Percentiles rank a stretch among this genome's conserved stretches.
Evolutionary conservation across 2,329 filamentous ascomycete species (phyloP).

Genomic region (Fusarium tricinctum): DNA sequence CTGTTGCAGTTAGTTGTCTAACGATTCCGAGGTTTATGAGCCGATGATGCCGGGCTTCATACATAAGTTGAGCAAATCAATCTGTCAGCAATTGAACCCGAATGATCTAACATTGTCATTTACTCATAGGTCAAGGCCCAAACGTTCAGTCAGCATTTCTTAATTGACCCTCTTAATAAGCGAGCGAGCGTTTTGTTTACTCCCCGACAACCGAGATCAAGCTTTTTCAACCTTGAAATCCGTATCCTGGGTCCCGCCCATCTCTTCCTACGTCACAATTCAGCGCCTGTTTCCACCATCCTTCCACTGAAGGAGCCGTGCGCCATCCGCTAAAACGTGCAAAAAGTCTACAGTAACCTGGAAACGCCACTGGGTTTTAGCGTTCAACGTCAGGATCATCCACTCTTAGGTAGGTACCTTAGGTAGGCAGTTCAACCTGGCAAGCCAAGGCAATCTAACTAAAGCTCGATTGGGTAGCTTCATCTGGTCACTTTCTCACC

Average conservation of each 20-base stretch:
- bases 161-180: slow-evolving; percentile 30
- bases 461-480: slow-evolving; percentile 39
- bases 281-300: slow-evolving; percentile 20
- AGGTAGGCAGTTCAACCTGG: not conserved
- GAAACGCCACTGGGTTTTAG: slow-evolving; percentile 22
- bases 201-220: slow-evolving; percentile 25
- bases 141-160: slow-evolving; percentile 2
- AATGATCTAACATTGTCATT: not conserved
- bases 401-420: not conserved
- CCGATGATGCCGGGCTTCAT: slow-evolving; percentile 39
- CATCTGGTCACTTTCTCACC: slow-evolving; percentile 35
- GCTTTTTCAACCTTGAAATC: slow-evolving; percentile 25
- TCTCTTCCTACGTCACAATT: slow-evolving; percentile 39
- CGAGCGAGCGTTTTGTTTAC: slow-evolving; percentile 25
- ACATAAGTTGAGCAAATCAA: slow-evolving; percentile 30
- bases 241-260: slow-evolving; percentile 2
- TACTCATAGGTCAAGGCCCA: not conserved
- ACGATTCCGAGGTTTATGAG: slow-evolving; percentile 23
- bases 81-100: slow-evolving; percentile 20
- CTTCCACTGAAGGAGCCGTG: slow-evolving; percentile 29
- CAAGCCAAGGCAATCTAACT: slow-evolving; percentile 28
- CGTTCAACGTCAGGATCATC: slow-evolving; percentile 7
- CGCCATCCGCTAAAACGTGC: slow-evolving; percentile 24
- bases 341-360: slow-evolving; percentile 9
- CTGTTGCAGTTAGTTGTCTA: slow-evolving; percentile 1